These are phyloP conservation scores for Akanthomyces uredinophilus DNA, from an alignment of 2,329 filamentous ascomycete species.

Conservation along the genomic window DNA sequence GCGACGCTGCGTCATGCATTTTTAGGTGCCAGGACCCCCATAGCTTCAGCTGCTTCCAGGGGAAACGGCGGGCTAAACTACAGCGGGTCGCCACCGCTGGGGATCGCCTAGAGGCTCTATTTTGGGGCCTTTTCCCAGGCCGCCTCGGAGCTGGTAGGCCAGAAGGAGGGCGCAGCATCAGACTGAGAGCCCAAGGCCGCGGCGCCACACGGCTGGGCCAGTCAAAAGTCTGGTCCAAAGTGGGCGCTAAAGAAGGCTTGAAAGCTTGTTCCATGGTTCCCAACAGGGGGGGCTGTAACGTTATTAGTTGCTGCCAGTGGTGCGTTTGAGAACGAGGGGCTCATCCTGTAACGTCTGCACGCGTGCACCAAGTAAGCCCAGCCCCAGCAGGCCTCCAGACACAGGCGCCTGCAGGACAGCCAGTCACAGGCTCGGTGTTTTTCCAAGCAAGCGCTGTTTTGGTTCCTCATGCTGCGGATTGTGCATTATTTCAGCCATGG, in stretches of 20 bases:
- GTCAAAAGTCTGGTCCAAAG: too few relatives aligned
- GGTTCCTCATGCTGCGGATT: not conserved
- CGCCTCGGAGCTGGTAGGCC: not conserved
- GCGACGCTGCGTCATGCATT: slow-evolving; percentile 1
- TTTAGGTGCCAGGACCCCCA: too few relatives aligned
- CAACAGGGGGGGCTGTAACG: not conserved
- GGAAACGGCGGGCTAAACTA: not conserved
- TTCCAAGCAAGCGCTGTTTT: not conserved
- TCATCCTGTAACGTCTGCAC: not conserved
- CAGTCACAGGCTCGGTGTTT: not conserved
- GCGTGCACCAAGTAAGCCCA: not conserved
- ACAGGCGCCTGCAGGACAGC: not conserved
- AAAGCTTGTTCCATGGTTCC: not conserved
- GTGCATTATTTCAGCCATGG: not conserved
- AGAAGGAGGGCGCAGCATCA: not conserved
- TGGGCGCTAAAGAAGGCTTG: not conserved
- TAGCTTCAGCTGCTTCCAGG: not conserved
- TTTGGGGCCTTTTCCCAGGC: not conserved
- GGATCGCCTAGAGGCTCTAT: not conserved
- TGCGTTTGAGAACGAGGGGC: not conserved
- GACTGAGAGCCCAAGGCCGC: not conserved
- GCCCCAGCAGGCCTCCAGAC: not conserved
- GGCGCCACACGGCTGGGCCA: not conserved
- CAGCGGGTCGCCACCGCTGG: not conserved
- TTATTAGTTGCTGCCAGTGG: not conserved